These are phyloP conservation scores for Aspergillus thermomutatus DNA, from an alignment of 2,329 filamentous ascomycete genomes.

Conservation along the genomic window DNA sequence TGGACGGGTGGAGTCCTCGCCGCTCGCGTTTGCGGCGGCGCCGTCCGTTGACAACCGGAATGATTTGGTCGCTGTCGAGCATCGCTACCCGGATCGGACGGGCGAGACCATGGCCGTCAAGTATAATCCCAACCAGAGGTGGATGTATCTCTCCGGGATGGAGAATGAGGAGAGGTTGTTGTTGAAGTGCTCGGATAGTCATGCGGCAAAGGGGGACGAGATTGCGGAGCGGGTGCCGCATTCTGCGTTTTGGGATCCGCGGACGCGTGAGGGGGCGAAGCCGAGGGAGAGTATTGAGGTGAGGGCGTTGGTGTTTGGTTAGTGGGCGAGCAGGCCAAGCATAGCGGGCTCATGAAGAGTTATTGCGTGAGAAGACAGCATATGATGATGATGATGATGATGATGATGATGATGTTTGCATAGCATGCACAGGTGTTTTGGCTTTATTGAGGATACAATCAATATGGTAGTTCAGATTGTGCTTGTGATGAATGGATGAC, in stretches of 20 bases:
- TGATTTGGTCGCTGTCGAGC: constrained; percentile 70
- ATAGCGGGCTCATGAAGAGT: no score
- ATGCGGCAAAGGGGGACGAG: constrained; percentile 40
- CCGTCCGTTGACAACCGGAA: constrained; percentile 50
- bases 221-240: constrained; percentile 58
- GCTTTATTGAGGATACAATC: neutral
- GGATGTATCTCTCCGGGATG: constrained; percentile 81
- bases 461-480: neutral
- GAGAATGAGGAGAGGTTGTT: constrained; percentile 67
- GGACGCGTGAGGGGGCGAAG: constrained; percentile 66
- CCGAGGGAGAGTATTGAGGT: constrained; percentile 87
- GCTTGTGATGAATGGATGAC: neutral
- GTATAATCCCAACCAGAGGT: constrained; percentile 61
- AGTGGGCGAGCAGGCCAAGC: constrained; percentile 5
- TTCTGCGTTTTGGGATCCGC: constrained; percentile 74
- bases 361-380: neutral
- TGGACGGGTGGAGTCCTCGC: constrained; percentile 54
- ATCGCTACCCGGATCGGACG: constrained; percentile 66
- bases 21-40: constrained; percentile 58
- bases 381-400: neutral
- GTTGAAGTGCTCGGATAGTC: constrained; percentile 72
- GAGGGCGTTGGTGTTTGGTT: constrained; percentile 76
- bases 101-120: constrained; percentile 72
- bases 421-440: neutral
- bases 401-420: neutral